Conservation (phyloP, 768 basidiomycete species). For the Chalciporus piperatus region DNA sequence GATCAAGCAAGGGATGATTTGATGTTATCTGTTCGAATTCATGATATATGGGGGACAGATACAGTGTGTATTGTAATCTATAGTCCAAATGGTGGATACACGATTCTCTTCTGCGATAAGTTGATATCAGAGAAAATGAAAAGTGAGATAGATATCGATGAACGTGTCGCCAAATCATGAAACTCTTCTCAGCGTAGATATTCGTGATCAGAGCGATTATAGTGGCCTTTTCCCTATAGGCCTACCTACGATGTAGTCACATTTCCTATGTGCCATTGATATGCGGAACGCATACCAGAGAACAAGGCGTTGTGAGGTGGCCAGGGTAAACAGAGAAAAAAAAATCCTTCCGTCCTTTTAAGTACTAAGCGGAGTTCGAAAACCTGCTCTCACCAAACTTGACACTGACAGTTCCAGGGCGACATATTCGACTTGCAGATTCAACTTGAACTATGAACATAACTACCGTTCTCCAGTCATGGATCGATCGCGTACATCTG, state of each 20-base stretch:
- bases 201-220: slow-evolving; percentile 84
- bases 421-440: background rate
- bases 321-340: slow-evolving; percentile 35
- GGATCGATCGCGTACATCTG: slow-evolving; percentile 25
- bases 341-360: background rate
- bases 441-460: slow-evolving; percentile 7
- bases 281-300: slow-evolving; percentile 61
- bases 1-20: slow-evolving; percentile 23
- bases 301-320: slow-evolving; percentile 44
- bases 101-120: background rate
- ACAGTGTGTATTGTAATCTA: background rate
- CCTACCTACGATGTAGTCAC: slow-evolving; percentile 43
- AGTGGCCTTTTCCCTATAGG: slow-evolving; percentile 55
- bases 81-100: background rate
- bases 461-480: slow-evolving; percentile 8
- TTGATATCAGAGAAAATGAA: background rate
- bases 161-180: slow-evolving; percentile 75
- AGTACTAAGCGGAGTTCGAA: slow-evolving; percentile 30
- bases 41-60: background rate
- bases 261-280: slow-evolving; percentile 43
- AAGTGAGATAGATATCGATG: background rate
- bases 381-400: too few species aligned
- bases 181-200: slow-evolving; percentile 74
- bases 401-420: too few species aligned
- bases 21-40: background rate